Percentiles rank a stretch among this genome's conserved stretches.
phyloP scores from a whole-genome alignment of 2,329 filamentous ascomycete species.

The Aureobasidium sp. region DNA sequence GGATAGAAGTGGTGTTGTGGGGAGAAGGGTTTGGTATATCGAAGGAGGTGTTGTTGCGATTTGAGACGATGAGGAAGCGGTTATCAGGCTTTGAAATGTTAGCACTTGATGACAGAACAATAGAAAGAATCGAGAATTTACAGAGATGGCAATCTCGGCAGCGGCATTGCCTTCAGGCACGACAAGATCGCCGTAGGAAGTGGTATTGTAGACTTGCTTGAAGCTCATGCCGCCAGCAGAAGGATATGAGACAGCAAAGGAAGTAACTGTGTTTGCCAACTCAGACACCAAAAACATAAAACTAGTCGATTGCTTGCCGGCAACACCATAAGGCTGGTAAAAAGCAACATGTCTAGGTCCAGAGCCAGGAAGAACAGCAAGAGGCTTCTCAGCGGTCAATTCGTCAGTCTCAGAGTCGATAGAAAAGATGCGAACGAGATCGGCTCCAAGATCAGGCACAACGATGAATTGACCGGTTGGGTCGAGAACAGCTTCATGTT shows the following conservation, averaged over 20 bases:
- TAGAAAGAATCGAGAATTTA: conserved; percentile 4
- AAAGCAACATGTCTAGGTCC: conserved; percentile 33
- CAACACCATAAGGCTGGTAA: conserved; percentile 26
- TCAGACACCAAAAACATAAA: conserved; percentile 41
- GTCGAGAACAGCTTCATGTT: conserved; percentile 31
- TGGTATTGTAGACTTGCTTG: conserved; percentile 38
- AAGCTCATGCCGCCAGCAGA: conserved; percentile 40
- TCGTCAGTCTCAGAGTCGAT: conserved; percentile 23
- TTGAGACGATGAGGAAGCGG: conserved; percentile 59
- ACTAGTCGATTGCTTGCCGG: conserved; percentile 22
- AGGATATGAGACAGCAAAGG: conserved; percentile 43
- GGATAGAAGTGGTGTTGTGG: conserved; percentile 28
- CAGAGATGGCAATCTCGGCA: conserved; percentile 46
- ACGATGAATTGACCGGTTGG: conserved; percentile 33
- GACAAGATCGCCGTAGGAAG: conserved; percentile 41
- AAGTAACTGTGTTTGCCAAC: conserved; percentile 42
- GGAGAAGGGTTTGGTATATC: conserved; percentile 37
- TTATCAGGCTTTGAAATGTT: conserved; percentile 32
- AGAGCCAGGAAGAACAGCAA: conserved; percentile 25
- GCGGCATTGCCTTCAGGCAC: conserved; percentile 44
- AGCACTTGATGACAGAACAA: background rate
- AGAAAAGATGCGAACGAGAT: conserved; percentile 30
- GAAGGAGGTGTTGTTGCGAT: conserved; percentile 56
- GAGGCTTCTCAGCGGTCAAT: conserved; percentile 22
- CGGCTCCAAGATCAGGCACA: conserved; percentile 32